Conservation (phyloP, 768 basidiomycete species). For the Russula virescens region DNA sequence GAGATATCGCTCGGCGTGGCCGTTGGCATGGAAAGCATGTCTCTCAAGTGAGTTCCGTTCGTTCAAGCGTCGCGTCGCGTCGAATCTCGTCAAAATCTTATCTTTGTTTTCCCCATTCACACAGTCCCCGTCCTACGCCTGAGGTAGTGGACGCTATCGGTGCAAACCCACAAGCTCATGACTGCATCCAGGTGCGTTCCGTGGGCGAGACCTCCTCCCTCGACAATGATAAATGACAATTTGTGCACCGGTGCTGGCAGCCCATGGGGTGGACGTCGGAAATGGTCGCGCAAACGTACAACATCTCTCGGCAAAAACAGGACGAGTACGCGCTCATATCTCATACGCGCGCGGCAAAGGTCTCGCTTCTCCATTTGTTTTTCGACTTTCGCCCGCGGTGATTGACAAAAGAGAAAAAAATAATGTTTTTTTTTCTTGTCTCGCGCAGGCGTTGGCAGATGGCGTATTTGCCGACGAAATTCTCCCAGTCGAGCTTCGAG, state of each 20-base stretch:
- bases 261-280: conserved; percentile 97
- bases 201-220: neutral
- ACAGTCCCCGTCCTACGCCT: conserved; percentile 70
- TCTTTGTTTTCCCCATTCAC: neutral
- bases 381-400: conserved; percentile 1
- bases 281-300: conserved; percentile 76
- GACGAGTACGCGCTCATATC: conserved; percentile 88
- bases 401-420: neutral
- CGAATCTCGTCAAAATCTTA: neutral
- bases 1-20: conserved; percentile 86
- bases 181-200: conserved; percentile 60
- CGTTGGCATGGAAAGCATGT: conserved; percentile 79
- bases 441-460: conserved; percentile 50
- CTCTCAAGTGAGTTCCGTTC: conserved; percentile 51
- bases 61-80: conserved; percentile 9
- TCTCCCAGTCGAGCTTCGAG: conserved; percentile 74
- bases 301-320: conserved; percentile 74
- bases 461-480: conserved; percentile 87
- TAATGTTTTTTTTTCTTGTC: too few relatives aligned
- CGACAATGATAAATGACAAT: neutral
- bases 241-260: conserved; percentile 32
- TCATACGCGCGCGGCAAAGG: conserved; percentile 72
- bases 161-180: conserved; percentile 56
- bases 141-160: conserved; percentile 54
- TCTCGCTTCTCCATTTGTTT: conserved; percentile 32